phyloP scores from a whole-genome alignment of 2,329 filamentous ascomycete species.

The Colletotrichum scovillei region DNA sequence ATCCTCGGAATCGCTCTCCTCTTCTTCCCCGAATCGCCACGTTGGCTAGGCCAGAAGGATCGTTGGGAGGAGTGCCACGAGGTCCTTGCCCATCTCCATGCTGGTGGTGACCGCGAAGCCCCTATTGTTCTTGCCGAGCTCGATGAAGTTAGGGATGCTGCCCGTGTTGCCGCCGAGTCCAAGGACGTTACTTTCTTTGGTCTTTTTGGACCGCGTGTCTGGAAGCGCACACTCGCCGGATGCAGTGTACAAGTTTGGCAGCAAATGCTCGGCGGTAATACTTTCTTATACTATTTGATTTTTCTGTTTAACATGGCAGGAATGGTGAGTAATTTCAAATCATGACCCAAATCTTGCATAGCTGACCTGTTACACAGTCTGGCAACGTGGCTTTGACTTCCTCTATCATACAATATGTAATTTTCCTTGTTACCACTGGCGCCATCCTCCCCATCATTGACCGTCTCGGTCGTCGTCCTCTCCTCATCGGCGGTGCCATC shows the following conservation, averaged over 20 bases:
- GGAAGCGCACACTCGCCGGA: conserved; percentile 63
- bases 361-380: conserved; percentile 27
- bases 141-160: conserved; percentile 61
- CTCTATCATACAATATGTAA: conserved; percentile 66
- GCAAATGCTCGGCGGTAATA: conserved; percentile 67
- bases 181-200: conserved; percentile 52
- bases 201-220: conserved; percentile 59
- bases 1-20: conserved; percentile 39
- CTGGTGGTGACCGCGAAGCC: conserved; percentile 63
- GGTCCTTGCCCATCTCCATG: conserved; percentile 58
- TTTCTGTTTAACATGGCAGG: no score
- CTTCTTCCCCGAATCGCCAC: conserved; percentile 36
- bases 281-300: conserved; percentile 64
- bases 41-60: conserved; percentile 35
- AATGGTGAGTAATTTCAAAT: no score
- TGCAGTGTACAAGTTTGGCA: conserved; percentile 67
- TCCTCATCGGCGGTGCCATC: conserved; percentile 59
- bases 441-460: conserved; percentile 62
- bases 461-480: conserved; percentile 57
- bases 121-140: conserved; percentile 68
- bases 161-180: conserved; percentile 49
- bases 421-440: conserved; percentile 65
- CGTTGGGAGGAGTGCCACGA: conserved; percentile 37
- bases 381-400: conserved; percentile 54
- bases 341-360: neutral